These are phyloP conservation scores for Pleurostoma richardsiae DNA, from an alignment of 2,329 filamentous ascomycete species.

Conservation along the genomic window DNA sequence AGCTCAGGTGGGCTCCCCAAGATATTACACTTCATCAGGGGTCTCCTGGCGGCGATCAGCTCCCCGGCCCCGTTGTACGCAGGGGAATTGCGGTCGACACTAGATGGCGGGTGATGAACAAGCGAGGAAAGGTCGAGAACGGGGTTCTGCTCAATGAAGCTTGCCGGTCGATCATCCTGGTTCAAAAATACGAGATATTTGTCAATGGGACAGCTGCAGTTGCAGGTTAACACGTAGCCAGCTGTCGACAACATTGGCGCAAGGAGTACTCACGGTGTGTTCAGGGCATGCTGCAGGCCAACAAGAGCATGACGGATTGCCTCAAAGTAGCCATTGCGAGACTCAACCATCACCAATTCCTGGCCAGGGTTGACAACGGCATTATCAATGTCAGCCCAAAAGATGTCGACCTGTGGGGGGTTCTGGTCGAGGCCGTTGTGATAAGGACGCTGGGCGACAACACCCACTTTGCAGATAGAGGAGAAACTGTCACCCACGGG, in stretches of 20 bases:
- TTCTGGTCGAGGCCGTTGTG: constrained; percentile 54
- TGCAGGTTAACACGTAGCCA: too few species aligned
- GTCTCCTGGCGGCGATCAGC: too few species aligned
- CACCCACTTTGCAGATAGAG: constrained; percentile 62
- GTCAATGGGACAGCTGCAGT: constrained; percentile 49
- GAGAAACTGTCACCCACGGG: constrained; percentile 56
- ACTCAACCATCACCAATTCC: constrained; percentile 76
- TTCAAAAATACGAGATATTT: constrained; percentile 54
- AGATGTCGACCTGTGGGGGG: constrained; percentile 70
- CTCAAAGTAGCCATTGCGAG: constrained; percentile 71
- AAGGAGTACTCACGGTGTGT: background rate
- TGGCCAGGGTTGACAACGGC: constrained; percentile 61
- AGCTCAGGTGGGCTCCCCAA: constrained; percentile 18
- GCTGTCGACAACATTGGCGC: too few species aligned
- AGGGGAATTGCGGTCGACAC: too few species aligned
- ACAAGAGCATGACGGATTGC: constrained; percentile 66
- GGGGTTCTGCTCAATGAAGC: constrained; percentile 22
- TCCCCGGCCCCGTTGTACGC: too few species aligned
- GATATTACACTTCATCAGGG: constrained; percentile 13
- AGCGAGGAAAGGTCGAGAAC: constrained; percentile 26
- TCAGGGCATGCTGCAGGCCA: constrained; percentile 58
- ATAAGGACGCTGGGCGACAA: constrained; percentile 66
- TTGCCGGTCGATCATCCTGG: constrained; percentile 19
- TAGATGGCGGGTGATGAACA: constrained; percentile 17
- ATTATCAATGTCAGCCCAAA: constrained; percentile 58